Evolutionary conservation across 176 grass and related monocot genomes (phyloP), one percentile per base, ranked within the genome.

Genomic region (Lolium perenne): DNA sequence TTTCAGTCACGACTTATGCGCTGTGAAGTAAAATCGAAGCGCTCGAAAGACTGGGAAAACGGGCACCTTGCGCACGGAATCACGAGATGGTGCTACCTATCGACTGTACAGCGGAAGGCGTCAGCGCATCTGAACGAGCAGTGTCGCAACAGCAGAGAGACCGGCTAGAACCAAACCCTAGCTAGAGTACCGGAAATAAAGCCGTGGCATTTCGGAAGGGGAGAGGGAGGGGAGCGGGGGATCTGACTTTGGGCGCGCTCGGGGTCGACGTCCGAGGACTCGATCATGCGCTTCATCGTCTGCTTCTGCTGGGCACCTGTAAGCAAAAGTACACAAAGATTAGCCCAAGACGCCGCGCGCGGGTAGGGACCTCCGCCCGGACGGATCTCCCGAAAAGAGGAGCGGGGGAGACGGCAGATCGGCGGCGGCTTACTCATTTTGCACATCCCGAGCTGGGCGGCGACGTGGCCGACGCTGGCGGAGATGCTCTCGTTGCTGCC

Each of bases 381-480:
- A 18, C 73, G 15, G 73, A 54, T 76, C 48, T 23, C 26, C 29
- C 17, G n/a, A 45, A 71, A 54, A 13, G 6, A 8, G 20, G 13
- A 4, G 3, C 3, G 50, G 59, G 22, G 60, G 5, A 1, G 18
- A n/a, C 54, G 7, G 17, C 38, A 40, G 68, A n/a, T 45, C 38
- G 67, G 67, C 4, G 12, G 53, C 15, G 0, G 54, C 54, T 56
- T 56, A 76, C 73, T 76, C 73, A 76, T 54, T 1, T 49, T 49
- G 73, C 15, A 32, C 73, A 55, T 35, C 73, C 73, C 73, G 49
- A 76, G 48, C 23, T 76, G 73, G 73, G 49, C 47, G 49, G 48
- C 73, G 23, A 76, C 17, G 73, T 5, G 15, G 47, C 46, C 25
- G 8, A 54, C 73, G 49, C 47, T 32, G 4, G 47, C 73, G 0